Conservation (phyloP, 208 protist species). For the Leishmania turanica region DNA sequence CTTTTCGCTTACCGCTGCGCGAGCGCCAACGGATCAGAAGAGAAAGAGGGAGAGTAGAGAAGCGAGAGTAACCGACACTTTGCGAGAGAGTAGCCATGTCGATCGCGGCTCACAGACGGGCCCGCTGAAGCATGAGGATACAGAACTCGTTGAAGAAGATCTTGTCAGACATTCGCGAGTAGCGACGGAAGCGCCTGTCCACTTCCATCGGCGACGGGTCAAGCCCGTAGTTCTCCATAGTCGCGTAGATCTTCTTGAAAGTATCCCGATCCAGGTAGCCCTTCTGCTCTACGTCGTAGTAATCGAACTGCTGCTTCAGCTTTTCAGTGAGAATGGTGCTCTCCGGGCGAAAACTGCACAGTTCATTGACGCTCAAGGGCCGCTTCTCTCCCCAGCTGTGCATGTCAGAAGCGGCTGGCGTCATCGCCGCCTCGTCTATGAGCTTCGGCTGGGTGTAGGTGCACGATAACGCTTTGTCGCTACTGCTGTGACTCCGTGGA, state of each 20-base stretch:
- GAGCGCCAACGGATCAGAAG: neutral
- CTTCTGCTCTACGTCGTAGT: conserved; percentile 55
- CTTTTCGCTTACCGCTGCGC: neutral
- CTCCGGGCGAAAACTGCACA: neutral
- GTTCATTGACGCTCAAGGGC: neutral
- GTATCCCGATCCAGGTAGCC: conserved; percentile 73
- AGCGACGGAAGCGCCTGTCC: conserved; percentile 54
- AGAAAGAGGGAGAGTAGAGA: neutral
- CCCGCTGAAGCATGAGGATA: conserved; percentile 84
- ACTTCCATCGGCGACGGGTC: conserved; percentile 53
- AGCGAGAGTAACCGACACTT: neutral
- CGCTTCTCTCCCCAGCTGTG: neutral
- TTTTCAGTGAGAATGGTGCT: conserved; percentile 55
- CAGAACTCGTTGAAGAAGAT: conserved; percentile 87
- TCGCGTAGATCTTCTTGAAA: conserved; percentile 74
- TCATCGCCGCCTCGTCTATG: neutral
- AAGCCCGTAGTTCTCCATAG: conserved; percentile 84
- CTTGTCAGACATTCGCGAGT: conserved; percentile 46
- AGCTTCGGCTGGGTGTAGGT: neutral
- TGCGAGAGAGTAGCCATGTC: conserved; percentile 3
- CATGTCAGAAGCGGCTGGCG: neutral
- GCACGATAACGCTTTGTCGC: neutral
- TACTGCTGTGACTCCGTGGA: neutral
- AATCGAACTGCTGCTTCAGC: conserved; percentile 59
- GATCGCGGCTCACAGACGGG: conserved; percentile 56